Evolutionary conservation across 257 asterid species (phyloP).

Genomic region (Fraxinus pennsylvanica): DNA sequence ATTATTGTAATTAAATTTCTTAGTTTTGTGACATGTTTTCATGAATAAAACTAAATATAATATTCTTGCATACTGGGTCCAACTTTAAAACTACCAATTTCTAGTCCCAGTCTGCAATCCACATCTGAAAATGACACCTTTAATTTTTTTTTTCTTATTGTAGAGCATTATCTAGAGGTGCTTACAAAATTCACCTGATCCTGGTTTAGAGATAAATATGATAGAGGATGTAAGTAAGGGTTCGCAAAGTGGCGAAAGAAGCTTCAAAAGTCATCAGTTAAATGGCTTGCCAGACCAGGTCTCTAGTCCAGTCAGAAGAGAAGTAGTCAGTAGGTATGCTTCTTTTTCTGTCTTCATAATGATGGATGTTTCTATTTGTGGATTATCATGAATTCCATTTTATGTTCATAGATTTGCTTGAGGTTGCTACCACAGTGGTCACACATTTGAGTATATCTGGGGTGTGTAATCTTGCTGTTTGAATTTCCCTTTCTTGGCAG

Average conservation of each 20-base stretch:
- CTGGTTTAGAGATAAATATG: constrained; percentile 28
- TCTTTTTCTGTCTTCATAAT: constrained; percentile 11
- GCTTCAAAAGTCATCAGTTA: constrained; percentile 32
- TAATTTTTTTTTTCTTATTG: constrained; percentile 12
- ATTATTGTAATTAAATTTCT: neutral
- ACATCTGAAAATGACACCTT: constrained; percentile 20
- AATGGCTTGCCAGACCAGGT: constrained; percentile 41
- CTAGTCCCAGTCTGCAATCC: constrained; percentile 5
- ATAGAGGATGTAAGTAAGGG: constrained; percentile 29
- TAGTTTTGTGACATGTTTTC: constrained; percentile 1
- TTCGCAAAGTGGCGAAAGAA: constrained; percentile 39
- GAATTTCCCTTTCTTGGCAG: neutral
- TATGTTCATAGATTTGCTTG: neutral
- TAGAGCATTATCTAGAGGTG: constrained; percentile 31
- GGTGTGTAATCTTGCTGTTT: neutral
- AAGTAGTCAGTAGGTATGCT: constrained; percentile 49
- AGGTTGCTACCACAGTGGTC: neutral
- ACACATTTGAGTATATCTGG: neutral
- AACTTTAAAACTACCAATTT: constrained; percentile 15
- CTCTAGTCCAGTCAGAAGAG: constrained; percentile 51
- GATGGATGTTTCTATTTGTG: neutral
- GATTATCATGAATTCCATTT: neutral
- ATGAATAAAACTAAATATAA: neutral
- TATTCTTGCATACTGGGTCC: constrained; percentile 4
- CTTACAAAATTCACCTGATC: constrained; percentile 35